Conservation (phyloP, 257 asterid species). For the Apocynum venetum region DNA sequence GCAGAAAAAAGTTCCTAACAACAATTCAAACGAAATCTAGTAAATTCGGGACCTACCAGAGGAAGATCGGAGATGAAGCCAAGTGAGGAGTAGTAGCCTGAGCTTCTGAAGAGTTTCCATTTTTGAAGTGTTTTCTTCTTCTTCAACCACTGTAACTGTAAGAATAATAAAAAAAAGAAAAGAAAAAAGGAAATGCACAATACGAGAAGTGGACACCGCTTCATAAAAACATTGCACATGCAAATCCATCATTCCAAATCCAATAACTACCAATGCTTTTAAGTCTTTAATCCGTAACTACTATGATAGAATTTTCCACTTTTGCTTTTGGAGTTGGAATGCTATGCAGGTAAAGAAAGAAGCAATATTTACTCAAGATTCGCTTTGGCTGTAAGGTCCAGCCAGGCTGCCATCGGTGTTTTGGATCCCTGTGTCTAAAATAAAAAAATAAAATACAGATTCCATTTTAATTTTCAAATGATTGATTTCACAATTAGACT, state of each 20-base stretch:
- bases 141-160: neutral
- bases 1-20: neutral
- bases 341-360: neutral
- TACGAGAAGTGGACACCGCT: neutral
- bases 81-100: constrained; percentile 46
- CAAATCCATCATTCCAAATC: neutral
- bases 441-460: too few relatives aligned
- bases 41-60: constrained; percentile 36
- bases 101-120: constrained; percentile 45
- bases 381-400: neutral
- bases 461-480: too few relatives aligned
- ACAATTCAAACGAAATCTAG: neutral
- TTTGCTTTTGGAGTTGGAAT: constrained; percentile 4
- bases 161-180: neutral
- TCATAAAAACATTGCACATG: neutral
- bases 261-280: neutral
- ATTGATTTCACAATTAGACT: too few relatives aligned
- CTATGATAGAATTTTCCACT: neutral
- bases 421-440: neutral
- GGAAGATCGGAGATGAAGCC: constrained; percentile 61
- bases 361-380: neutral
- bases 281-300: neutral
- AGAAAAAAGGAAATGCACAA: neutral
- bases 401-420: neutral
- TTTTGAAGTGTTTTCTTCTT: neutral